Percentiles rank a stretch among this genome's conserved stretches.
Conservation (phyloP, 1,284 basidiomycete species). For the Rhizopogon parksii region DNA sequence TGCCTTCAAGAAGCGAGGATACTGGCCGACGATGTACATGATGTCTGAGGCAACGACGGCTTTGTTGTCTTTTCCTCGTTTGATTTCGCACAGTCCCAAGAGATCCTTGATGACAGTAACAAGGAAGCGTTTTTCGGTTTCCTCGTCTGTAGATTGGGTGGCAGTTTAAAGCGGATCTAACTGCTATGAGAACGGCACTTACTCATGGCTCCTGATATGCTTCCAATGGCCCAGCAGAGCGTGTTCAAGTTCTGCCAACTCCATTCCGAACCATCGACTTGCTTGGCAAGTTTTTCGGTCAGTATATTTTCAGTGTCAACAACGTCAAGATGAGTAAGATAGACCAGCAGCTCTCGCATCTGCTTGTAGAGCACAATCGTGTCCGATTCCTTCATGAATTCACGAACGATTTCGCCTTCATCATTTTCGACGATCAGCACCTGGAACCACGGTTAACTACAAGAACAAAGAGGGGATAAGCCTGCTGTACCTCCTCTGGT, state of each 20-base stretch:
- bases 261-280: constrained; percentile 98
- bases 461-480: constrained; percentile 6
- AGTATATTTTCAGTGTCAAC: constrained; percentile 95
- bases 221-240: constrained; percentile 99
- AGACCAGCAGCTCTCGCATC: constrained; percentile 96
- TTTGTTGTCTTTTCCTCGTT: constrained; percentile 99
- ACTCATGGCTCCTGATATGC: constrained; percentile 99
- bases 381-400: constrained; percentile 99
- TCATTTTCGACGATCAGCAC: constrained; percentile 99
- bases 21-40: constrained; percentile 99
- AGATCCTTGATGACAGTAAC: constrained; percentile 99
- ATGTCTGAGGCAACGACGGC: constrained; percentile 99
- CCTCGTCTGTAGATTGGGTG: constrained; percentile 63
- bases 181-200: constrained; percentile 28
- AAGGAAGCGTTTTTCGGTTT: constrained; percentile 97
- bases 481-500: constrained; percentile 82
- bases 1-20: constrained; percentile 98
- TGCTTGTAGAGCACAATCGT: constrained; percentile 99
- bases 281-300: constrained; percentile 94
- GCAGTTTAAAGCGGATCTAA: constrained; percentile 4
- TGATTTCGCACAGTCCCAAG: constrained; percentile 94
- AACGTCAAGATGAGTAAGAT: constrained; percentile 96
- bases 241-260: constrained; percentile 99
- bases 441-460: constrained; percentile 33
- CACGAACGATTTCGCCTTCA: constrained; percentile 98